Evolutionary conservation across 78 protist species (phyloP).

Genomic region (slime mould (Dictyostelium discoideum)): DNA sequence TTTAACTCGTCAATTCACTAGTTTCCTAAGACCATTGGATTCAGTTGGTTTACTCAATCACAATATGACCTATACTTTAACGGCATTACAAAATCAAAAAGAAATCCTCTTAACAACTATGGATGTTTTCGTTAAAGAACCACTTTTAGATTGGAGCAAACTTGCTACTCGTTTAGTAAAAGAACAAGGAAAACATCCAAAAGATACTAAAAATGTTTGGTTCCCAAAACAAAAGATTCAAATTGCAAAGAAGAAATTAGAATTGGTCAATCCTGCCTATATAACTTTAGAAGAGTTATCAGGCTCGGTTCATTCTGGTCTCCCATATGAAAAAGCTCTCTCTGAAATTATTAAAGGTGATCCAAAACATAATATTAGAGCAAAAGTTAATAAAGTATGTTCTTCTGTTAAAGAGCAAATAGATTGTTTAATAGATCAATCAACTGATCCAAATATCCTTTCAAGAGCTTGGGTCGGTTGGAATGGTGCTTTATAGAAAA

Average conservation of each 20-base stretch:
- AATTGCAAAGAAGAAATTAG: conserved; percentile 80
- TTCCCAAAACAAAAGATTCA: conserved; percentile 85
- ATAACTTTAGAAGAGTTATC: conserved; percentile 55
- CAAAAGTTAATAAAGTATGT: conserved; percentile 47
- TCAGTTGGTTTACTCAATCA: conserved; percentile 79
- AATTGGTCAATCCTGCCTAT: conserved; percentile 71
- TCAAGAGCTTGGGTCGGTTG: conserved; percentile 94
- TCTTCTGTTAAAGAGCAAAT: conserved; percentile 89
- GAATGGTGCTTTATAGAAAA: conserved; percentile 51
- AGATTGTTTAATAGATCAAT: conserved; percentile 92
- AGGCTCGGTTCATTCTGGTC: conserved; percentile 12
- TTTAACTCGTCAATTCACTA: conserved; percentile 88
- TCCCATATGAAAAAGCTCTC: conserved; percentile 24
- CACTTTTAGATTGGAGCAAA: conserved; percentile 90
- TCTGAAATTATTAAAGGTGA: conserved; percentile 50
- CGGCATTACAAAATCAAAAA: conserved; percentile 77
- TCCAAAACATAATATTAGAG: conserved; percentile 50
- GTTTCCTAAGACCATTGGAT: conserved; percentile 82
- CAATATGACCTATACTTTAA: conserved; percentile 82
- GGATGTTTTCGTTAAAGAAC: conserved; percentile 94
- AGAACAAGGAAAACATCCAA: conserved; percentile 58
- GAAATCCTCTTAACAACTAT: conserved; percentile 79
- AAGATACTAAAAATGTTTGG: conserved; percentile 66
- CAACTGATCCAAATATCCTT: conserved; percentile 93
- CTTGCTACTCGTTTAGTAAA: conserved; percentile 64